A percentile compares a stretch with the other conserved stretches of the same genome.
Evolutionary conservation across 2,329 filamentous ascomycete genomes (phyloP).

Genomic region (Fusarium succisae): DNA sequence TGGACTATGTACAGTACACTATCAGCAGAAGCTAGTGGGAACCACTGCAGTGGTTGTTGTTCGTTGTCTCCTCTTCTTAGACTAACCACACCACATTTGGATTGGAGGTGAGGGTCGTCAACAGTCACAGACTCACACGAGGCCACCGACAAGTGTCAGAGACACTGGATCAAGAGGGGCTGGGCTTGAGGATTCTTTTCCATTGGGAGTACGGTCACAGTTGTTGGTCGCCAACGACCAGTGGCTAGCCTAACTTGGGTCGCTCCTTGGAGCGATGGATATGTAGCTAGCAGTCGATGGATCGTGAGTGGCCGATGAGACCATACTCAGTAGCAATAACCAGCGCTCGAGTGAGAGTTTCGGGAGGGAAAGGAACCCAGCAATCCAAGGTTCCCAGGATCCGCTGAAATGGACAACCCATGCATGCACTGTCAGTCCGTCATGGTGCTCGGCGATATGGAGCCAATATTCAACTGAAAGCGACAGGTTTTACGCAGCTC

Average conservation of each 20-base stretch:
- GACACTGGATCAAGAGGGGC: conserved; percentile 32
- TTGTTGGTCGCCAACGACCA: conserved; percentile 39
- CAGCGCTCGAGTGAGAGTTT: conserved; percentile 27
- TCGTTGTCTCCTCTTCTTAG: conserved; percentile 18
- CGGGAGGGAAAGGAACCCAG: conserved; percentile 34
- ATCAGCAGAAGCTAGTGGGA: conserved; percentile 23
- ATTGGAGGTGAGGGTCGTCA: conserved; percentile 35
- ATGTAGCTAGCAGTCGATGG: conserved; percentile 41
- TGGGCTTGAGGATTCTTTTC: conserved; percentile 23
- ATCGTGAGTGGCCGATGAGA: conserved; percentile 37
- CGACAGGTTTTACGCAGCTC: neutral
- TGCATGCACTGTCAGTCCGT: conserved; percentile 14
- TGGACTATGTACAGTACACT: neutral
- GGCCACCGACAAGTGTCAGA: conserved; percentile 32
- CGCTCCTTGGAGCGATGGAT: conserved; percentile 28
- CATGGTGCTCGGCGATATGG: conserved; percentile 15
- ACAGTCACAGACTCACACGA: conserved; percentile 31
- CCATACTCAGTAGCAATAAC: neutral
- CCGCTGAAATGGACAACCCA: conserved; percentile 32
- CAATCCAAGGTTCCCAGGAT: conserved; percentile 20
- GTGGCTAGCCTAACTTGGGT: conserved; percentile 42
- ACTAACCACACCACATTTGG: conserved; percentile 24
- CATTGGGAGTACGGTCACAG: conserved; percentile 27
- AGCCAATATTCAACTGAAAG: conserved; percentile 16
- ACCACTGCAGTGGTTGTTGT: conserved; percentile 19